A percentile compares a stretch with the other conserved stretches of the same genome.
Conservation (phyloP, 176 grass and related monocot genomes). For the Poa pratensis region DNA sequence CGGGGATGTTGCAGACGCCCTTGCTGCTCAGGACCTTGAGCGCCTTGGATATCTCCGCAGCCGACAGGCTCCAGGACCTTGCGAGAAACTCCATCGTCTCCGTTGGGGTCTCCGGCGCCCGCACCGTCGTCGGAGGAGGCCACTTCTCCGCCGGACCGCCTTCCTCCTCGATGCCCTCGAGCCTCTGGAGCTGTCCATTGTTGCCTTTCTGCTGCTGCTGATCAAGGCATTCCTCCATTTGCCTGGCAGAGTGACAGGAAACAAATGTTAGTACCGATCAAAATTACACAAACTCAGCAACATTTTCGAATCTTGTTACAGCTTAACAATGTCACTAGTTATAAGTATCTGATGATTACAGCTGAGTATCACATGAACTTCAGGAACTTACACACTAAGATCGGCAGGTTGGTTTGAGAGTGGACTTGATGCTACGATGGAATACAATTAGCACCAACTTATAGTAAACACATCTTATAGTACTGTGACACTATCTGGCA, state of each 20-base stretch:
- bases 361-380: not conserved
- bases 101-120: constrained; percentile 82
- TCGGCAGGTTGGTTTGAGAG: not conserved
- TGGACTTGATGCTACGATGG: not conserved
- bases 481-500: not conserved
- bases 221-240: constrained; percentile 64
- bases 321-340: not conserved
- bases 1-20: constrained; percentile 28
- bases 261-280: not conserved
- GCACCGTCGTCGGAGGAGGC: constrained; percentile 54
- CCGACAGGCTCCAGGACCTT: constrained; percentile 88
- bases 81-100: constrained; percentile 97
- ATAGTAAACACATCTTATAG: not conserved
- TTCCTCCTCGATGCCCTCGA: constrained; percentile 89
- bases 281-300: constrained; percentile 4
- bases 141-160: constrained; percentile 39
- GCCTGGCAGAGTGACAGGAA: not conserved
- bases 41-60: constrained; percentile 84
- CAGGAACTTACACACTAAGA: constrained; percentile 2
- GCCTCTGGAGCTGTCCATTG: constrained; percentile 39
- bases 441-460: constrained; percentile 15
- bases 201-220: constrained; percentile 39
- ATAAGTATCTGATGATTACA: not conserved
- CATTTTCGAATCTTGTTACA: not conserved
- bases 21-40: constrained; percentile 68